Base-by-base conservation (phyloP, 129 eudicot genomes). In the Saussurea involucrata region DNA sequence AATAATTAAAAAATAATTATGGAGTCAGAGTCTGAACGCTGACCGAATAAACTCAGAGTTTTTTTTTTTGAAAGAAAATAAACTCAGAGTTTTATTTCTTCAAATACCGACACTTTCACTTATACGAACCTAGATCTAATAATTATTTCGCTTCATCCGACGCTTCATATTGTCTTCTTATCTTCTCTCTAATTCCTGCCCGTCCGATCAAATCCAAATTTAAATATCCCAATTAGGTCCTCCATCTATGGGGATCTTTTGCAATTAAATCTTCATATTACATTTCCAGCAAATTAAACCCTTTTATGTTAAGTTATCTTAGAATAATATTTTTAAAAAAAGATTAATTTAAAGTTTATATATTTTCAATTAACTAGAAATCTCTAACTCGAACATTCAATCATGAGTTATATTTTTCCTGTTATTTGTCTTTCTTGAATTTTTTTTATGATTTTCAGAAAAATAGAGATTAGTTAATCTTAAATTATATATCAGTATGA, bases 81-180 rank as follows among this genome's bases (percentile, higher is more conserved):
- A 32, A 22, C 22, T n/a, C 36, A 13, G 15, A 18, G 68, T 13
- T 65, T 46, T 58, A 34, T 60, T 34, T 70, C 76, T 71, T 78
- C 69, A 36, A 61, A 60, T 70, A 78, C 82, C 77, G 82, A 78
- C 77, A 71, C 71, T 78, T 69, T 78, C 71, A 65, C 49, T 64
- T 64, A 65, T 64, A 65, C 31, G 40, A 65, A 22, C 72, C 66
- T 34, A 69, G 76, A 78, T 78, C 82, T 78, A 69, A 37, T 69
- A 69, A 61, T 40, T 69, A 69, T 78, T 78, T 78, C 71, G 8
- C 68, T 60, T 60, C 63, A 78, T 78, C 82, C 55, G 40, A 78
- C 76, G 72, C 12, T 27, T 70, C 53, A 71, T 24, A 18, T 64
- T 40, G 11, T 53, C 49, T 12, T 28, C 44, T 78, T 78, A 71